Base-by-base conservation (phyloP, 768 basidiomycete genomes). In the Lyophyllum decastes region DNA sequence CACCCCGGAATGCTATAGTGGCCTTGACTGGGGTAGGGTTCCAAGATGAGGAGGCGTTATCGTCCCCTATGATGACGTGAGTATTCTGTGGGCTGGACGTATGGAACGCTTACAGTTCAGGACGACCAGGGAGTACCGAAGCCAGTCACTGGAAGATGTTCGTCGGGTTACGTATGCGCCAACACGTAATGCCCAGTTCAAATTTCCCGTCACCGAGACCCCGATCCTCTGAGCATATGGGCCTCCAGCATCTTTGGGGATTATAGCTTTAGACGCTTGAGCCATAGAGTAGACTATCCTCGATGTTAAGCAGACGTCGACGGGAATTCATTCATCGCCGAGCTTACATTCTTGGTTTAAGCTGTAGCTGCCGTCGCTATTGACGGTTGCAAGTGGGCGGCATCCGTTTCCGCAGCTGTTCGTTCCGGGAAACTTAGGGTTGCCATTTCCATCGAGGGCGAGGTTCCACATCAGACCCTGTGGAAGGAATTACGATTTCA, bases 331-430 rank as follows among this genome's bases (percentile, higher is more conserved):
- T 22, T 25, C 6, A 27, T 4, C 9, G 8, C 46, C 35, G 8
- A 16, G 72, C 81, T 41, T 64, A 87, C 85, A 92, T 71, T 91
- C 90, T 68, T 91, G 86, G 68, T 92, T 91, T 22, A 85, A 73
- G 24, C 73, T 79, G 70, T 83, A 90, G 58, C 76, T 79, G 9
- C 85, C 86, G 52, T 83, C 82, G 62, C 72, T 83, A 63, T 88
- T 87, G 49, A 91, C 80, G 7, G 86, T 85, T 5, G 81, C 87
- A 4, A 92, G 78, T 2, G 82, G 81, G 14, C 89, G 80, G 65
- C 89, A 92, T 16, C 87, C 86, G 4, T 79, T 79, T 1, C 77
- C 76, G 59, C 90, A 92, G 56, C 85, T 88, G 54, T 74, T 74
- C 2, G 85, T 82, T 6, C 86, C 85, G 0, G 88, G 87, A 2